Evolutionary conservation across 2,329 filamentous ascomycete genomes (phyloP), one percentile per base, ranked within the genome.

Genomic region (Bimuria novae-zelandiae): DNA sequence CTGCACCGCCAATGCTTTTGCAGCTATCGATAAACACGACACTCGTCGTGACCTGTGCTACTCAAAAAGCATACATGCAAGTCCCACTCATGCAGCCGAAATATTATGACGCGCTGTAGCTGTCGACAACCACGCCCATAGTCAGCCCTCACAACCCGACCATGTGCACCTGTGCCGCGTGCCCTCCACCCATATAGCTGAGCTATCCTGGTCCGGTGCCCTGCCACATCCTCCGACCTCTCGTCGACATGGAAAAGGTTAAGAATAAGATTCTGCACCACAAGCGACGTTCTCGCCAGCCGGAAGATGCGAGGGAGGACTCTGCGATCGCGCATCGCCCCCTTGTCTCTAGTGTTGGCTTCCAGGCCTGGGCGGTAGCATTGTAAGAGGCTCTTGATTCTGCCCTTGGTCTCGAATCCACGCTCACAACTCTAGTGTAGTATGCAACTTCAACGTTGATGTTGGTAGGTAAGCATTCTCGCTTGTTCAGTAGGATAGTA

Each of bases 371-470:
- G 74, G 71, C 70, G 41, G 61, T 75, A 21, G 73, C 74, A 50
- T 76, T 76, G 73, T 76, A 64, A 61, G 70, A 56, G 11, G 22
- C 17, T 27, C 37, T 36, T 35, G 23, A 22, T 16, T 25, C 11
- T 40, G 6, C 19, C 25, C n/a, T 46, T 27, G n/a, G 29, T 49
- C 5, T 41, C 17, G 36, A 4, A 65, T 70, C 21, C 19, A 29
- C 33, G 7, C 66, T 70, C 17, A 64, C 53, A 14, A 6, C 30
- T 16, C 35, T 51, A 76, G 73, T 51, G 60, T 76, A 43, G 71
- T 77, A 17, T 77, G 74, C 54, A 76, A 77, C 51, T 77, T 77
- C 67, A 77, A 77, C 51, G 74, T 76, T 44, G 75, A 77, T 52
- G 57, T 76, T 60, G 74, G 73, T 66, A 65, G 56, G 64, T 67